Percentiles rank a stretch among this genome's conserved stretches.
phyloP scores from a whole-genome alignment of 768 basidiomycete genomes.

The Nidularia sp. region DNA sequence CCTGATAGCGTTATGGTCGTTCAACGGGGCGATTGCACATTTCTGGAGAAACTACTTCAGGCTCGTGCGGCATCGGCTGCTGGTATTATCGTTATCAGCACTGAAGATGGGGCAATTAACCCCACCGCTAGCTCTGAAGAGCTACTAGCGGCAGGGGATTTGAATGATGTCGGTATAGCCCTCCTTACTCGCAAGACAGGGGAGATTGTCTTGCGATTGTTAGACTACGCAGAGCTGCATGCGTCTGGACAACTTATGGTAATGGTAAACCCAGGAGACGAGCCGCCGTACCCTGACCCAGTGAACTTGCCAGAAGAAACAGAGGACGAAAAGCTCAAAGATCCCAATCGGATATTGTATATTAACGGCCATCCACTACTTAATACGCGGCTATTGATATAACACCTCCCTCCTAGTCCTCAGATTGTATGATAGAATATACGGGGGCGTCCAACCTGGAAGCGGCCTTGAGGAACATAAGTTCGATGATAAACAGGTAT shows the following conservation, averaged over 20 bases:
- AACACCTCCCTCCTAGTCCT: slow-evolving; percentile 42
- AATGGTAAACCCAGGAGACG: slow-evolving; percentile 37
- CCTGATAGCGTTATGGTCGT: slow-evolving; percentile 56
- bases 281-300: slow-evolving; percentile 19
- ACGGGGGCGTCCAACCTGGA: slow-evolving; percentile 81
- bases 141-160: slow-evolving; percentile 48
- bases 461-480: slow-evolving; percentile 69
- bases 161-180: slow-evolving; percentile 57
- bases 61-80: slow-evolving; percentile 70
- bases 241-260: slow-evolving; percentile 48
- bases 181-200: slow-evolving; percentile 54
- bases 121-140: slow-evolving; percentile 63
- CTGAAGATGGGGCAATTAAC: slow-evolving; percentile 56
- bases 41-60: slow-evolving; percentile 73
- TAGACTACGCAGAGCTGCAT: slow-evolving; percentile 44
- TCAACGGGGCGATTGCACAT: slow-evolving; percentile 81
- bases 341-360: slow-evolving; percentile 55
- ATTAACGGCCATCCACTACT: slow-evolving; percentile 73
- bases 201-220: slow-evolving; percentile 47
- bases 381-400: slow-evolving; percentile 70
- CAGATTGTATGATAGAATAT: slow-evolving; percentile 82
- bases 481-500: slow-evolving; percentile 92
- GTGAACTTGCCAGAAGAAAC: slow-evolving; percentile 15
- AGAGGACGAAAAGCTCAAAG: slow-evolving; percentile 20
- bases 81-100: slow-evolving; percentile 74